Conservation (phyloP, 345 rosid species). For the Camelina sativa region DNA sequence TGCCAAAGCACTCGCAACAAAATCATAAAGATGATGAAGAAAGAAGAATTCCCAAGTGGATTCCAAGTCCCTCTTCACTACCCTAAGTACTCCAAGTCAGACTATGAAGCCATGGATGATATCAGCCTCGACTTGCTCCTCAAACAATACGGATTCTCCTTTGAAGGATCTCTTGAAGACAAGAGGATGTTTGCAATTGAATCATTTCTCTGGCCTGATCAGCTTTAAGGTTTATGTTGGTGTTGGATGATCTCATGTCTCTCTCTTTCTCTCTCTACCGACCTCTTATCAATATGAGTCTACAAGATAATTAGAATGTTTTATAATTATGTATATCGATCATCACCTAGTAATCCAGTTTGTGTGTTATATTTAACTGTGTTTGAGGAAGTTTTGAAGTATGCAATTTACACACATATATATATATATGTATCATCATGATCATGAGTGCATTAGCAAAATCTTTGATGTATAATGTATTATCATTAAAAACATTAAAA, state of each 20-base stretch:
- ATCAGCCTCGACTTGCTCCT: constrained; percentile 58
- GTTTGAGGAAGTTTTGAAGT: constrained; percentile 14
- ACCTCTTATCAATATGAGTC: neutral
- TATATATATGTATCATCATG: constrained; percentile 2
- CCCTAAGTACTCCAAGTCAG: constrained; percentile 54
- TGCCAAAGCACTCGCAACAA: neutral
- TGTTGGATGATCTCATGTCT: constrained; percentile 4
- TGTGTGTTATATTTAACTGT: constrained; percentile 10
- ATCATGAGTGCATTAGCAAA: constrained; percentile 7
- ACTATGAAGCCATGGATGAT: constrained; percentile 63
- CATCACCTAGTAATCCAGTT: constrained; percentile 1
- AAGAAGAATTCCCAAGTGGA: constrained; percentile 48
- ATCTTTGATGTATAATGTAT: constrained; percentile 20
- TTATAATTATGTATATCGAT: neutral
- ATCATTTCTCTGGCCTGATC: constrained; percentile 61
- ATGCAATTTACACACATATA: neutral
- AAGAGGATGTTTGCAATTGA: constrained; percentile 61
- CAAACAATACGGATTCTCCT: constrained; percentile 54
- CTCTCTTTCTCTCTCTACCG: neutral
- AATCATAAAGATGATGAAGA: constrained; percentile 28
- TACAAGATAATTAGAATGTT: constrained; percentile 20
- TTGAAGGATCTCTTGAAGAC: constrained; percentile 48
- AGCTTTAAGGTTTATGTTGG: constrained; percentile 37
- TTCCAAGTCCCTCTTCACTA: constrained; percentile 67
- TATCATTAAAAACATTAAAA: neutral